Evolutionary conservation across 1,284 basidiomycete genomes (phyloP), one percentile per base, ranked within the genome.

Genomic region (Anthracocystis panici-leucophaei): DNA sequence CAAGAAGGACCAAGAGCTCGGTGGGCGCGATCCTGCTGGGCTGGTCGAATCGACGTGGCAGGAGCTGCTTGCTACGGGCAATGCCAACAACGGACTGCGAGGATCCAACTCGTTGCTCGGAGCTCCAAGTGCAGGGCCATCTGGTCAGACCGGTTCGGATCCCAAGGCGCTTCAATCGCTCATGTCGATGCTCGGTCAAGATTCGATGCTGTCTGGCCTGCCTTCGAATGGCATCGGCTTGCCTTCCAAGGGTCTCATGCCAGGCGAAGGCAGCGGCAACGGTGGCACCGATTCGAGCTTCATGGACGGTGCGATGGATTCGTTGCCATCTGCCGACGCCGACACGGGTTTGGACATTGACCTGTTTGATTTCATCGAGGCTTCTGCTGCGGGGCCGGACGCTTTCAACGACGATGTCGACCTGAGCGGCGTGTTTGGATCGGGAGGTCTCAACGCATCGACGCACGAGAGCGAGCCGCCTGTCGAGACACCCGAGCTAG

Each of bases 331-430:
- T 23, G 73, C 70, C 6, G 69, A 80, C n/a, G 64, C 73, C 6
- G 78, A 78, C 33, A 63, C 65, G 20, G 66, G 61, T 14, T 45
- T 76, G 45, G 78, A 78, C 58, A 67, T 79, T 21, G 73, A 76
- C 42, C 56, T 80, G 52, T 78, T 78, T 57, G 78, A 80, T 60
- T 78, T 75, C 41, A 76, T 80, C 63, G 76, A 80, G 53, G 75
- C 71, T 3, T 77, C 77, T 25, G 75, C 72, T 5, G 70, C 71
- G 3, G 72, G 67, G 16, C 78, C 72, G 1, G 74, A 79, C 42
- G 66, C 77, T 2, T 72, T 67, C 56, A 70, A 66, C 63, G 77
- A 79, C 20, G 67, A 78, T 10, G 57, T 72, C 23, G 78, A 78
- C 29, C 52, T 80, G 23, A 54, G 70, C 35, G 60, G 74, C n/a